Evolutionary conservation across 257 asterid genomes (phyloP).

Genomic region (Craterostigma plantagineum): DNA sequence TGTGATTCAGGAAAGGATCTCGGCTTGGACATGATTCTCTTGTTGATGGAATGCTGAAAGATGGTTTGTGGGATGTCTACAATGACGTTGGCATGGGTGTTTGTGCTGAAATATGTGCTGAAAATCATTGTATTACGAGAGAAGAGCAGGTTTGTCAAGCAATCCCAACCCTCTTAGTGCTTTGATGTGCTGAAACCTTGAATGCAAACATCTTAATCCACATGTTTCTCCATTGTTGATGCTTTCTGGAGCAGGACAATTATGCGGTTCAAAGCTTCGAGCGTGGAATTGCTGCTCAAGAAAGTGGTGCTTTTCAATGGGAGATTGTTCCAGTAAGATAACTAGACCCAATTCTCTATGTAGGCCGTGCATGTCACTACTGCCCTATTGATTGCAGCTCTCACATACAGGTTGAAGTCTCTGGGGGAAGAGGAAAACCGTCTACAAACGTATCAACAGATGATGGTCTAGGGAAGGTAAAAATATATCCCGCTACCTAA

Average conservation of each 20-base stretch:
- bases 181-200: too few relatives aligned
- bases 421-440: conserved; percentile 98
- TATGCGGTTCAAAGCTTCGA: conserved; percentile 90
- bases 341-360: conserved; percentile 5
- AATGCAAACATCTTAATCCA: background rate
- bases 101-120: conserved; percentile 93
- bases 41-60: conserved; percentile 97
- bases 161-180: background rate
- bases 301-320: conserved; percentile 68
- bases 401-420: conserved; percentile 62
- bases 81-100: conserved; percentile 93
- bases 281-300: conserved; percentile 97
- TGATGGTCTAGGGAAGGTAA: conserved; percentile 97
- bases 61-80: conserved; percentile 94
- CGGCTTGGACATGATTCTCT: conserved; percentile 93
- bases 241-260: conserved; percentile 36
- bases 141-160: conserved; percentile 64
- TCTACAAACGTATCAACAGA: conserved; percentile 80
- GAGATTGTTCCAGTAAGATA: conserved; percentile 76
- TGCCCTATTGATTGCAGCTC: conserved; percentile 1
- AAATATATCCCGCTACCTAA: conserved; percentile 3
- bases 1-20: conserved; percentile 74
- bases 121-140: conserved; percentile 61
- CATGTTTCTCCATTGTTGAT: background rate
- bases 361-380: conserved; percentile 3